phyloP scores from a whole-genome alignment of 1,284 basidiomycete species.

The Leccinum griseonigrum region DNA sequence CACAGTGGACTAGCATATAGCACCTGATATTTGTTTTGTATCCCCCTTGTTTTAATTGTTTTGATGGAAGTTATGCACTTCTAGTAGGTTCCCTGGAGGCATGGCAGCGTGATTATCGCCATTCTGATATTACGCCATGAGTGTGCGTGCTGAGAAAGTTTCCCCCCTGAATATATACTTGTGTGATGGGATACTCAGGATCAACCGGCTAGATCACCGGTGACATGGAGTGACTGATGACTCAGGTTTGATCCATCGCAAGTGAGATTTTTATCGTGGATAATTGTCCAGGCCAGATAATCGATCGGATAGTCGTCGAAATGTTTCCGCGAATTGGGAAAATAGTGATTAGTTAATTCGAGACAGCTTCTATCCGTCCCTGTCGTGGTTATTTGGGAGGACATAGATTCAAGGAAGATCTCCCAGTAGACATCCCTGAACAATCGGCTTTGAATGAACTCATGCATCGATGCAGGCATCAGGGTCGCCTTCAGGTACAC shows the following conservation, averaged over 20 bases:
- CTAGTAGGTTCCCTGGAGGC: slow-evolving; percentile 13
- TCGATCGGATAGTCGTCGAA: slow-evolving; percentile 5
- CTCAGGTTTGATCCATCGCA: not conserved
- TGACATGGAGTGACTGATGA: not conserved
- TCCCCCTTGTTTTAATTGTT: slow-evolving; percentile 11
- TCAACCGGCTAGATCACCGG: not conserved
- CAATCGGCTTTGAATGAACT: slow-evolving; percentile 24
- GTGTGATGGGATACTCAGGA: slow-evolving; percentile 1
- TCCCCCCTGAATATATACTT: slow-evolving; percentile 13
- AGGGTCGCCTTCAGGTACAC: slow-evolving; percentile 30
- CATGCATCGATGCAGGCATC: slow-evolving; percentile 24
- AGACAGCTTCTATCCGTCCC: slow-evolving; percentile 25
- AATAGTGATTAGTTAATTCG: slow-evolving; percentile 11
- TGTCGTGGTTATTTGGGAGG: slow-evolving; percentile 19
- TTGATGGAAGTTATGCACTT: slow-evolving; percentile 22
- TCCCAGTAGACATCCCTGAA: slow-evolving; percentile 19
- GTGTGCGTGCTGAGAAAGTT: slow-evolving; percentile 11
- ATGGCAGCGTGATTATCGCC: slow-evolving; percentile 3
- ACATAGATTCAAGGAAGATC: slow-evolving; percentile 25
- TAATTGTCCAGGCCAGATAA: not conserved
- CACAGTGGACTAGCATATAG: slow-evolving; percentile 25
- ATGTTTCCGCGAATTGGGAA: slow-evolving; percentile 21
- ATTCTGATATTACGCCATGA: slow-evolving; percentile 5
- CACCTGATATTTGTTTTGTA: slow-evolving; percentile 25
- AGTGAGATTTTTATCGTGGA: not conserved